Percentiles rank a stretch among this genome's conserved stretches.
Evolutionary conservation across 1,284 basidiomycete species (phyloP).

Genomic region (Earliella scabrosa): DNA sequence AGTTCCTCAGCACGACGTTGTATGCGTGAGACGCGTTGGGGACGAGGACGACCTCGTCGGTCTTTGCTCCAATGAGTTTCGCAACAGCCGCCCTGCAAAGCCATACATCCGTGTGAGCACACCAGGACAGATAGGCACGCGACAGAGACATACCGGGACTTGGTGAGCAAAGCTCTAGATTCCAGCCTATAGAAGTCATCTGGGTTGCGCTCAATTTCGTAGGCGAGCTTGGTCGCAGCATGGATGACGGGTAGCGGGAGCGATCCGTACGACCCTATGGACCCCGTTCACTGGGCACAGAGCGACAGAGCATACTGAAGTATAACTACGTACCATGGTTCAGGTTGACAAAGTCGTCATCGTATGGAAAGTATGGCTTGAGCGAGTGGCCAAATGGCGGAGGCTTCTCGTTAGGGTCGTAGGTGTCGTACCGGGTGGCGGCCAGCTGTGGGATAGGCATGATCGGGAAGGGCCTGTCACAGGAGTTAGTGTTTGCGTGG

Average conservation of each 20-base stretch:
- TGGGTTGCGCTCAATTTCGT: constrained; percentile 60
- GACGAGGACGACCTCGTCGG: constrained; percentile 70
- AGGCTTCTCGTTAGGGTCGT: constrained; percentile 32
- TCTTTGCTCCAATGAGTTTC: constrained; percentile 58
- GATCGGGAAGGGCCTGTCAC: no score
- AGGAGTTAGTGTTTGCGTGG: no score
- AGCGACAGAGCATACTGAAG: neutral
- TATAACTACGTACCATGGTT: constrained; percentile 68
- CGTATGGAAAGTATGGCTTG: constrained; percentile 62
- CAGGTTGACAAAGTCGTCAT: constrained; percentile 63
- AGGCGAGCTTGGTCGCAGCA: constrained; percentile 49
- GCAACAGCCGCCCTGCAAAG: constrained; percentile 52
- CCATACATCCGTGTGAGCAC: no score
- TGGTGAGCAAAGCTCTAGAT: constrained; percentile 43
- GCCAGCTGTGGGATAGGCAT: constrained; percentile 8
- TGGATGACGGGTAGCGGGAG: constrained; percentile 62
- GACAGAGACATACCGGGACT: constrained; percentile 43
- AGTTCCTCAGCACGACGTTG: constrained; percentile 67
- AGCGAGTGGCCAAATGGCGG: constrained; percentile 64
- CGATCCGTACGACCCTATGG: constrained; percentile 70
- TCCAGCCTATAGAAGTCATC: constrained; percentile 63
- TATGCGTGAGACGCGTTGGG: constrained; percentile 70
- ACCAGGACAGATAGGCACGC: no score
- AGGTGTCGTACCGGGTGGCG: constrained; percentile 21
- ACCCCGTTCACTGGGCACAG: no score